These are phyloP conservation scores for Linaria vulgaris DNA, from an alignment of 257 asterid genomes.

Conservation along the genomic window DNA sequence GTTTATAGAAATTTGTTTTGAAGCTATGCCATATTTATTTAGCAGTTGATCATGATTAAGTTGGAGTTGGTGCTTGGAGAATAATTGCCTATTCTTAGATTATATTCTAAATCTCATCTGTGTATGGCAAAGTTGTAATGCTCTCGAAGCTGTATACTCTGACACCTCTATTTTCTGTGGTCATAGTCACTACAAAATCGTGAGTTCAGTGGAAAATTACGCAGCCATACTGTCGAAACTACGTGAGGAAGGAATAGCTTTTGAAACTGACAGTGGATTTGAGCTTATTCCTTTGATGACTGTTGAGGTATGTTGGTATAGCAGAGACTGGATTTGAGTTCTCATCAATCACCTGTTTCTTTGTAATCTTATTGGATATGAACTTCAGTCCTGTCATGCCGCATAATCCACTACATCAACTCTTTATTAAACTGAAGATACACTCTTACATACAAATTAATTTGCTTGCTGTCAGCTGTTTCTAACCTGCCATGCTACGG, in stretches of 20 bases:
- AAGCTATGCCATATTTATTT: too few species aligned
- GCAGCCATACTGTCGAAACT: conserved; percentile 55
- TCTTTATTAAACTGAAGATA: too few species aligned
- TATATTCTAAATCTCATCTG: too few species aligned
- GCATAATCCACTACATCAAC: not conserved
- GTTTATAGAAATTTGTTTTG: too few species aligned
- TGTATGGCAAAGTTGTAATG: not conserved
- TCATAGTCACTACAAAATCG: conserved; percentile 57
- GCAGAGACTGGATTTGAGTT: conserved; percentile 4
- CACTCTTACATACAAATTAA: too few species aligned
- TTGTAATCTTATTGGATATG: not conserved
- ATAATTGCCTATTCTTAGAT: too few species aligned
- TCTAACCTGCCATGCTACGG: too few species aligned
- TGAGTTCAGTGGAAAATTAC: conserved; percentile 74
- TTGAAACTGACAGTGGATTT: conserved; percentile 76
- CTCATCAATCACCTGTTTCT: not conserved
- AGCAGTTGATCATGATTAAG: too few species aligned
- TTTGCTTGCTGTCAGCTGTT: too few species aligned
- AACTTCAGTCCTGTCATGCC: not conserved
- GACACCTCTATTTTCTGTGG: conserved; percentile 16
- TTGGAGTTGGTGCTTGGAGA: too few species aligned
- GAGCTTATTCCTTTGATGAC: conserved; percentile 73
- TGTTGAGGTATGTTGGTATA: conserved; percentile 55
- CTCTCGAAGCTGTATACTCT: not conserved
- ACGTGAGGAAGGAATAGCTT: conserved; percentile 72